A percentile compares a stretch with the other conserved stretches of the same genome.
phyloP scores from a whole-genome alignment of 2,329 filamentous ascomycete species.

The Cladorrhinum sp. region DNA sequence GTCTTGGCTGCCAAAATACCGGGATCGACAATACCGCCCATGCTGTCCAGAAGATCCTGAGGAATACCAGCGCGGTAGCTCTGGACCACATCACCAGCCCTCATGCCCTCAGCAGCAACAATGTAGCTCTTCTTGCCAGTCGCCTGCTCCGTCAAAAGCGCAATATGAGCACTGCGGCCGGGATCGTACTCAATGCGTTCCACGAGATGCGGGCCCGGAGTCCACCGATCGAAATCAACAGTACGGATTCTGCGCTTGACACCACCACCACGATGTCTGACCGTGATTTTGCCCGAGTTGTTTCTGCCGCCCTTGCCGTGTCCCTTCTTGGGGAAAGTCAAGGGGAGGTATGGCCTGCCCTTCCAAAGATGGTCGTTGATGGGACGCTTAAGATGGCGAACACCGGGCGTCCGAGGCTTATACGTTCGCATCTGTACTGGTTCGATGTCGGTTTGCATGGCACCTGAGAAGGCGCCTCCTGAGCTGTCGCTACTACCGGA shows the following conservation, averaged over 20 bases:
- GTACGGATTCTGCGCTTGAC: conserved; percentile 87
- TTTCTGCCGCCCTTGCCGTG: conserved; percentile 92
- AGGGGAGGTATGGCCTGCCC: conserved; percentile 73
- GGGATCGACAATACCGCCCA: conserved; percentile 90
- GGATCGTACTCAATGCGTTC: conserved; percentile 97
- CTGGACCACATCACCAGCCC: conserved; percentile 86
- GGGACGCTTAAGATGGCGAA: conserved; percentile 85
- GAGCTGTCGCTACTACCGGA: conserved; percentile 3
- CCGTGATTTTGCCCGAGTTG: conserved; percentile 77
- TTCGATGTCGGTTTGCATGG: conserved; percentile 31
- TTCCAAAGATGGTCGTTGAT: conserved; percentile 98
- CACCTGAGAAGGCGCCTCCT: conserved; percentile 14
- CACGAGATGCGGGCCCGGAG: conserved; percentile 79
- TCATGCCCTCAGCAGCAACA: conserved; percentile 89
- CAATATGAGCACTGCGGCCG: conserved; percentile 88
- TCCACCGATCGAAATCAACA: conserved; percentile 80
- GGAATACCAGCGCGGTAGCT: conserved; percentile 91
- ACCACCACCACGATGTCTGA: conserved; percentile 89
- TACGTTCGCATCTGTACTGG: conserved; percentile 70
- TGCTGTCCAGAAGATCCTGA: conserved; percentile 77
- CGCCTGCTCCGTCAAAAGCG: conserved; percentile 71
- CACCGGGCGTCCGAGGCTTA: conserved; percentile 87
- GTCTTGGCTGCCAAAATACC: conserved; percentile 95
- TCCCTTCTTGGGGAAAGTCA: conserved; percentile 91
- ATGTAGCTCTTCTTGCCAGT: conserved; percentile 84